Percentiles rank a stretch among this genome's conserved stretches.
Evolutionary conservation across 2,329 filamentous ascomycete genomes (phyloP).

Genomic region (Alternaria atra): DNA sequence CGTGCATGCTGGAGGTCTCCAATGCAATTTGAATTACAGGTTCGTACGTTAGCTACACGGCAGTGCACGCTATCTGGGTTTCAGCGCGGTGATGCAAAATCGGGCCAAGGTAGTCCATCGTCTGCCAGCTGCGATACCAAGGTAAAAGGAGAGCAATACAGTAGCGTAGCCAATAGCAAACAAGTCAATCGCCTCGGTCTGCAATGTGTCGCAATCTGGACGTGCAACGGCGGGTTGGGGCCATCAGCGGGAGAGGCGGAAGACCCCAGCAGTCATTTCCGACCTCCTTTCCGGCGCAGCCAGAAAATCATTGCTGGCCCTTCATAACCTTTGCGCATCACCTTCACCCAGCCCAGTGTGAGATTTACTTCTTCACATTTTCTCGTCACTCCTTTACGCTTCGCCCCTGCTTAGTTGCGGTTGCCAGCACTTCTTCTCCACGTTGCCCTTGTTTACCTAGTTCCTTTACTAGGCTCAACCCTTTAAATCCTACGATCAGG

Average conservation of each 20-base stretch:
- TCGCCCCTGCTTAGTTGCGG: conserved; percentile 27
- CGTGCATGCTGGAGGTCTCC: neutral
- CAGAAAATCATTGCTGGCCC: conserved; percentile 37
- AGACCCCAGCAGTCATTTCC: conserved; percentile 45
- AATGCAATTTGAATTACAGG: neutral
- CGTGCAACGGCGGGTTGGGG: conserved; percentile 29
- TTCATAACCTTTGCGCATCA: conserved; percentile 30
- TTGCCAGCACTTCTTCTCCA: conserved; percentile 26
- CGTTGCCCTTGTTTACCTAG: conserved; percentile 25
- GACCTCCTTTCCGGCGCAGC: conserved; percentile 46
- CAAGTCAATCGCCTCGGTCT: conserved; percentile 29
- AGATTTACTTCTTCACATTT: conserved; percentile 32
- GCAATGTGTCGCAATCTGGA: conserved; percentile 30
- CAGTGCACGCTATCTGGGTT: neutral
- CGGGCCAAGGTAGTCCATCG: conserved; percentile 18
- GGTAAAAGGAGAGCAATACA: conserved; percentile 4
- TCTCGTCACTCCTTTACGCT: conserved; percentile 47
- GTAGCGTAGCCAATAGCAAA: conserved; percentile 27
- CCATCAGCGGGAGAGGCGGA: conserved; percentile 39
- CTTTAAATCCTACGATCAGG: conserved; percentile 13
- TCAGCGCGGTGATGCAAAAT: conserved; percentile 7
- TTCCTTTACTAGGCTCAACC: conserved; percentile 18
- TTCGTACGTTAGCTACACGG: neutral
- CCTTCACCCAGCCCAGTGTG: conserved; percentile 24
- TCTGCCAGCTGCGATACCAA: conserved; percentile 5